Evolutionary conservation across 2,329 filamentous ascomycete species (phyloP).

Genomic region (Pyrenochaeta sp.): DNA sequence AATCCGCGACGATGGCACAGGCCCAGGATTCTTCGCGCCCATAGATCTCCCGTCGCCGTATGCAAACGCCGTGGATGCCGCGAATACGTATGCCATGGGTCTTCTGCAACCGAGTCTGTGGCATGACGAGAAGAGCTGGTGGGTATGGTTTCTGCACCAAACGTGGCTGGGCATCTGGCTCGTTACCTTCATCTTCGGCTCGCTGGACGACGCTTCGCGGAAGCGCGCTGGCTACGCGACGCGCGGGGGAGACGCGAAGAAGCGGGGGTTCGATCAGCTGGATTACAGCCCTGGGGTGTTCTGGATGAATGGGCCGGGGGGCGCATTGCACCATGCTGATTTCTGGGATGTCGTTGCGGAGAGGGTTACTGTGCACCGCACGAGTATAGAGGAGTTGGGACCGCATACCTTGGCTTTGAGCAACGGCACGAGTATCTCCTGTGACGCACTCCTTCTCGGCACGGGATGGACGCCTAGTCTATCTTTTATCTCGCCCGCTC

Average conservation of each 20-base stretch:
- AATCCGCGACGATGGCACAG: conserved; percentile 27
- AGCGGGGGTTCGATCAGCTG: conserved; percentile 23
- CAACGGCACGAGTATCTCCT: conserved; percentile 17
- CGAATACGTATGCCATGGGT: conserved; percentile 15
- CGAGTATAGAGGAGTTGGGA: conserved; percentile 18
- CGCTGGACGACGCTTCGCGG: conserved; percentile 2
- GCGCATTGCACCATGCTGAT: conserved; percentile 29
- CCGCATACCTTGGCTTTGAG: conserved; percentile 15
- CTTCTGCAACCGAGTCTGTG: conserved; percentile 12
- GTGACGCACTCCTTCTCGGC: conserved; percentile 34
- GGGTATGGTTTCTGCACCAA: conserved; percentile 19
- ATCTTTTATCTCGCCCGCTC: conserved; percentile 12
- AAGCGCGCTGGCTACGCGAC: conserved; percentile 13
- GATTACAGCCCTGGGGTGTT: conserved; percentile 16
- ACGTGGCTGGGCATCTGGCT: conserved; percentile 12
- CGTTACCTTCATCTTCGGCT: conserved; percentile 10
- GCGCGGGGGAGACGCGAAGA: conserved; percentile 4
- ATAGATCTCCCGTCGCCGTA: conserved; percentile 10
- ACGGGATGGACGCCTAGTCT: conserved; percentile 30
- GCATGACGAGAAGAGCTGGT: conserved; percentile 8
- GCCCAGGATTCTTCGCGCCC: conserved; percentile 39
- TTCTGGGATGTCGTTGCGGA: conserved; percentile 31
- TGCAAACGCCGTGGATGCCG: conserved; percentile 4
- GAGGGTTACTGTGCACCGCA: conserved; percentile 31
- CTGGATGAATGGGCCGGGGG: conserved; percentile 32